A percentile compares a stretch with the other conserved stretches of the same genome.
phyloP scores from a whole-genome alignment of 1,139 yeast genomes.

The Petasospora fabianii region DNA sequence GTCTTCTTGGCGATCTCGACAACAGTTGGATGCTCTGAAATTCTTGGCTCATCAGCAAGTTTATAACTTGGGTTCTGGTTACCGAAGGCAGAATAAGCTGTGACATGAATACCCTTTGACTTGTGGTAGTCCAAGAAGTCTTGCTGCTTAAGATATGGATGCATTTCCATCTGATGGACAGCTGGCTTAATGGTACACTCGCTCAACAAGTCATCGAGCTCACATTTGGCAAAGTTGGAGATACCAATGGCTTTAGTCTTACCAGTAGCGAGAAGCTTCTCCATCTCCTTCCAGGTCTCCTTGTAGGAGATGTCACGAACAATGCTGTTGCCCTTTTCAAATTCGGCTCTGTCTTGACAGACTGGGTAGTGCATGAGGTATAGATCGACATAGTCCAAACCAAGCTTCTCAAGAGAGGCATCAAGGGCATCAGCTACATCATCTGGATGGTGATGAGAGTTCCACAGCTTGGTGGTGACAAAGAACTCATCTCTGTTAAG shows the following conservation, averaged over 20 bases:
- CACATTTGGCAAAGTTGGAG: conserved; percentile 67
- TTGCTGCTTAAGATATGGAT: conserved; percentile 82
- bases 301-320: conserved; percentile 54
- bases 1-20: conserved; percentile 54
- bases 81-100: conserved; percentile 76
- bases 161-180: conserved; percentile 75
- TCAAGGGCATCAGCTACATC: conserved; percentile 27
- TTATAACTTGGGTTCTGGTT: conserved; percentile 63
- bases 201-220: conserved; percentile 32
- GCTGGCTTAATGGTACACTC: conserved; percentile 27
- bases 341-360: conserved; percentile 32
- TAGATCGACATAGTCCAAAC: conserved; percentile 63
- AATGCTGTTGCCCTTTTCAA: conserved; percentile 32
- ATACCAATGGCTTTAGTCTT: conserved; percentile 71
- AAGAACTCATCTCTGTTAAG: conserved; percentile 67
- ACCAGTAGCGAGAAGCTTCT: conserved; percentile 54
- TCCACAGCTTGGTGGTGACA: conserved; percentile 78
- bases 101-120: conserved; percentile 60
- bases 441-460: conserved; percentile 56
- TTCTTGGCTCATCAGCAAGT: conserved; percentile 28
- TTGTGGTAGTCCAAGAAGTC: conserved; percentile 61
- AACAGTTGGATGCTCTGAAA: conserved; percentile 16
- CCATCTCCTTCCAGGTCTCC: conserved; percentile 79
- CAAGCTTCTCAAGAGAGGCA: conserved; percentile 28
- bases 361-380: conserved; percentile 77